Conservation (phyloP, 345 rosid species). For the Eucalyptus decipiens region DNA sequence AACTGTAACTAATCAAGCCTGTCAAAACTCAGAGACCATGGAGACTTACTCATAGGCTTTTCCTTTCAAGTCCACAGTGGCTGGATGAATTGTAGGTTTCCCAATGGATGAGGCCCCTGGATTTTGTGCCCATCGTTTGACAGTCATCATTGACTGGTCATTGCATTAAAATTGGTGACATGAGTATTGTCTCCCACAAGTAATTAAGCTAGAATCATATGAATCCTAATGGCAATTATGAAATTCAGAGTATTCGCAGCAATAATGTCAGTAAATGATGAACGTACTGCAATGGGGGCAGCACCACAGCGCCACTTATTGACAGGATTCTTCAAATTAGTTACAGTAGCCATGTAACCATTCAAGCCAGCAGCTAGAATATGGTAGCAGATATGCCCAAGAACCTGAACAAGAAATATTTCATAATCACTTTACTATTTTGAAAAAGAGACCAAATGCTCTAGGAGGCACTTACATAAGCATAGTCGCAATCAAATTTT, state of each 20-base stretch:
- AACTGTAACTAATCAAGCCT: neutral
- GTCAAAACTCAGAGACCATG: neutral
- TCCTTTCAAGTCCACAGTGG: constrained; percentile 88
- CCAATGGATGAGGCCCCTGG: constrained; percentile 68
- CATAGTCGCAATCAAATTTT: constrained; percentile 95
- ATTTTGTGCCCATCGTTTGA: constrained; percentile 82
- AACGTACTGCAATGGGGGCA: constrained; percentile 77
- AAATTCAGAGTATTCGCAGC: neutral
- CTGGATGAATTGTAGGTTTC: constrained; percentile 96
- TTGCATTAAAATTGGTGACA: neutral
- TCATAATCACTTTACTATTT: neutral
- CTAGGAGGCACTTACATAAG: constrained; percentile 50
- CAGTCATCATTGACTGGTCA: constrained; percentile 87
- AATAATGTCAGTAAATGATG: neutral
- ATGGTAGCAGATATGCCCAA: constrained; percentile 92
- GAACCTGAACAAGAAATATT: constrained; percentile 35
- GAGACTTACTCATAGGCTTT: constrained; percentile 87
- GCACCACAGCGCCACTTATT: constrained; percentile 98
- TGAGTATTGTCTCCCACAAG: neutral
- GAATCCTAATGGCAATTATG: neutral
- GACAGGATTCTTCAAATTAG: constrained; percentile 78
- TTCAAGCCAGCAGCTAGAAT: constrained; percentile 90
- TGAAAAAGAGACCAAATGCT: neutral
- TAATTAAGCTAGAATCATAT: neutral
- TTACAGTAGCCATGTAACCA: constrained; percentile 95